Evolutionary conservation across 805 yeast genomes (phyloP).

Genomic region (Aciculoconidium aculeatum): DNA sequence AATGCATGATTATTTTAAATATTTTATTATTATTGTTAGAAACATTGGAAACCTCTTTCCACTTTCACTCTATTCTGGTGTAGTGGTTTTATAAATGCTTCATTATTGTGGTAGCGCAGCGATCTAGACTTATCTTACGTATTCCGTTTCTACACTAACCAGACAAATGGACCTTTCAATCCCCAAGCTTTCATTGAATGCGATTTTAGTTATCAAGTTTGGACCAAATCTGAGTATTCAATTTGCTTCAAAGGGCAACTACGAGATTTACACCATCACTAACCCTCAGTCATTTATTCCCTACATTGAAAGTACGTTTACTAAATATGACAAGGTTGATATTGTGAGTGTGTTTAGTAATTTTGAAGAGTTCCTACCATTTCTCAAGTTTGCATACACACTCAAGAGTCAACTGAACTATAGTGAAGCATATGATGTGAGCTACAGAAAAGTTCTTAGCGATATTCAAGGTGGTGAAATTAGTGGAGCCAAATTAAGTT

Average conservation of each 20-base stretch:
- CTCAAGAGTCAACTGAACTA: slow-evolving; percentile 2
- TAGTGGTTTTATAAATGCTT: too few relatives aligned
- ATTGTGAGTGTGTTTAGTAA: slow-evolving; percentile 8
- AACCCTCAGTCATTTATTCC: slow-evolving; percentile 9
- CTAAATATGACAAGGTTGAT: slow-evolving; percentile 1
- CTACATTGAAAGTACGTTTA: slow-evolving; percentile 8
- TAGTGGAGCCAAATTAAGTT: too few relatives aligned
- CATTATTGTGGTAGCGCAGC: too few relatives aligned
- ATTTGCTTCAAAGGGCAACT: slow-evolving; percentile 6
- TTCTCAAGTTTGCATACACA: slow-evolving; percentile 8
- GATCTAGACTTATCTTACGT: too few relatives aligned
- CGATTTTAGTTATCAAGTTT: slow-evolving; percentile 3
- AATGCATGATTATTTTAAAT: too few relatives aligned
- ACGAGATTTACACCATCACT: slow-evolving; percentile 13
- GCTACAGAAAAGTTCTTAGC: slow-evolving; percentile 5
- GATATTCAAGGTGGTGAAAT: slow-evolving; percentile 6
- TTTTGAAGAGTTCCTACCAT: slow-evolving; percentile 10
- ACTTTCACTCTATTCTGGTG: too few relatives aligned
- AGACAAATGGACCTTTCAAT: too few relatives aligned
- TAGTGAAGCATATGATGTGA: slow-evolving; percentile 5
- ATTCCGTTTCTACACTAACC: too few relatives aligned
- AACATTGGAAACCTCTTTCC: too few relatives aligned
- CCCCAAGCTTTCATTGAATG: too few relatives aligned
- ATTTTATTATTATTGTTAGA: too few relatives aligned
- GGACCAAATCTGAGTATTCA: slow-evolving; percentile 9